Conservation (phyloP, 2,329 filamentous ascomycete genomes). For the Talaromyces marneffei region DNA sequence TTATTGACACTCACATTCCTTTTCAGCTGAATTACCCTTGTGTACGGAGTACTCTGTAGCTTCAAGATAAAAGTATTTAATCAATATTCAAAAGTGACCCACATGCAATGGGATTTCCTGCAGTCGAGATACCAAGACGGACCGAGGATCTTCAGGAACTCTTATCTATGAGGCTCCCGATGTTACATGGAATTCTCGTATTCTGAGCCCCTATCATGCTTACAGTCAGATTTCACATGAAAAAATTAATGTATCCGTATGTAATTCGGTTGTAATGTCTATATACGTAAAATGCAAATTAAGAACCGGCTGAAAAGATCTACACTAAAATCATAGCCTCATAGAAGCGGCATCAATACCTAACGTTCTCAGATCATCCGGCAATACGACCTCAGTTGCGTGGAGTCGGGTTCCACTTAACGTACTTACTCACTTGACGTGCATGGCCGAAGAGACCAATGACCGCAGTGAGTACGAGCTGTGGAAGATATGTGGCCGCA, state of each 20-base stretch:
- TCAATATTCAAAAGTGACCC: not conserved
- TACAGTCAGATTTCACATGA: not conserved
- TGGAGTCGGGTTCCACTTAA: slow-evolving; percentile 45
- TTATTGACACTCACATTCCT: not conserved
- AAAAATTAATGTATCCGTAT: not conserved
- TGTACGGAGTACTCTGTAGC: too few relatives aligned
- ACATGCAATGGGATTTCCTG: not conserved
- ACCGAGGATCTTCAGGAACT: not conserved
- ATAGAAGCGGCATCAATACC: not conserved
- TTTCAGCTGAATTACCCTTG: not conserved
- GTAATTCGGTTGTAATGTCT: not conserved
- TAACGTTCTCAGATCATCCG: not conserved
- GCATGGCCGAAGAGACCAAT: slow-evolving; percentile 46
- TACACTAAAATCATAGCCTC: not conserved
- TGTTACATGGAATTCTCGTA: not conserved
- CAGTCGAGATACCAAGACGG: not conserved
- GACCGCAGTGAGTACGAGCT: slow-evolving; percentile 40
- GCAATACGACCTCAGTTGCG: slow-evolving; percentile 14
- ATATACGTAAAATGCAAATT: not conserved
- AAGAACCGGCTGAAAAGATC: not conserved
- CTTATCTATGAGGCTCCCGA: not conserved
- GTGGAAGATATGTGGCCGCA: slow-evolving; percentile 39
- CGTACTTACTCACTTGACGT: slow-evolving; percentile 42
- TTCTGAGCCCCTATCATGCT: not conserved
- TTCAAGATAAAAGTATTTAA: not conserved